A percentile compares a stretch with the other conserved stretches of the same genome.
These are phyloP conservation scores for Anacardium occidentale DNA, from an alignment of 345 rosid genomes.

Conservation along the genomic window DNA sequence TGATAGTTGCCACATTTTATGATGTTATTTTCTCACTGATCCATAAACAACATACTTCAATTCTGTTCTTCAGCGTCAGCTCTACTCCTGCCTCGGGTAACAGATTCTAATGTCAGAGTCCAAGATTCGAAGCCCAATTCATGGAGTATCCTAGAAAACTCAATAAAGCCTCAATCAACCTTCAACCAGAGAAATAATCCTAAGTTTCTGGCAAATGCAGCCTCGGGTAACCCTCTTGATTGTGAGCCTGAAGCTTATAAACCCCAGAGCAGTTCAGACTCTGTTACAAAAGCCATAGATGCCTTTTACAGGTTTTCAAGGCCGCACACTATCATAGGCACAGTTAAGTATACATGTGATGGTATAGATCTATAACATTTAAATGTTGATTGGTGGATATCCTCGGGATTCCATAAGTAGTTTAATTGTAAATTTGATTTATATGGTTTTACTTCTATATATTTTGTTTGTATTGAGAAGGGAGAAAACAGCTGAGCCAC, in stretches of 20 bases:
- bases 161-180: slow-evolving; percentile 22
- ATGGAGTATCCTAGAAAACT: slow-evolving; percentile 31
- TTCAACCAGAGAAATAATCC: slow-evolving; percentile 23
- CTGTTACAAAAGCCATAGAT: slow-evolving; percentile 48
- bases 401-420: not conserved
- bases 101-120: slow-evolving; percentile 33
- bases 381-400: slow-evolving; percentile 12
- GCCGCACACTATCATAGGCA: slow-evolving; percentile 92
- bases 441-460: not conserved
- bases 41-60: not conserved
- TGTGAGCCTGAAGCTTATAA: slow-evolving; percentile 48
- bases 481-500: slow-evolving; percentile 10
- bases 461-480: not conserved
- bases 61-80: not conserved
- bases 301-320: slow-evolving; percentile 92
- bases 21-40: not conserved
- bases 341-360: slow-evolving; percentile 62
- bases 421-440: slow-evolving; percentile 1
- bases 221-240: slow-evolving; percentile 56
- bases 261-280: slow-evolving; percentile 32
- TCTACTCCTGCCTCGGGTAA: not conserved
- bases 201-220: slow-evolving; percentile 48
- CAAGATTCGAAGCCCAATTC: slow-evolving; percentile 35
- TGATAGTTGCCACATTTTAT: not conserved
- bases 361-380: not conserved